phyloP scores from a whole-genome alignment of 495 filamentous ascomycete genomes.

The Cenococcum geophilum region DNA sequence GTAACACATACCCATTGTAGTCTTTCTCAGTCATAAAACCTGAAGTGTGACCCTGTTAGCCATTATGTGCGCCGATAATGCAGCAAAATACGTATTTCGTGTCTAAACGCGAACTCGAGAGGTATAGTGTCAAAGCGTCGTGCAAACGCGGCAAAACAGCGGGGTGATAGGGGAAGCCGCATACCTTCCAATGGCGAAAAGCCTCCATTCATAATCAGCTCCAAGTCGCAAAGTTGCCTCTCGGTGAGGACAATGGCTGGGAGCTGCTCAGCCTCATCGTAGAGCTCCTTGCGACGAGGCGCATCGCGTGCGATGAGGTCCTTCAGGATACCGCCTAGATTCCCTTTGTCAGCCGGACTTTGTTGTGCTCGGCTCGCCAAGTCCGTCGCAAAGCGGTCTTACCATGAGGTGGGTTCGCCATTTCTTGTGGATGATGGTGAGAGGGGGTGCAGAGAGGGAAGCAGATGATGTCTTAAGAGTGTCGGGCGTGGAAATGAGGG shows the following conservation, averaged over 20 bases:
- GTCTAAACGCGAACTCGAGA: background rate
- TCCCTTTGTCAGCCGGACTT: constrained; percentile 8
- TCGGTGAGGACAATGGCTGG: constrained; percentile 81
- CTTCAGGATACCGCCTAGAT: constrained; percentile 77
- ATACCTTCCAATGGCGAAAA: constrained; percentile 95
- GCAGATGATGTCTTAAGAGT: constrained; percentile 1
- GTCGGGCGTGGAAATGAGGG: background rate
- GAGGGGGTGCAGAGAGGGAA: background rate
- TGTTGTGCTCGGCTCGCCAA: background rate
- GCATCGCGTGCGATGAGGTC: constrained; percentile 90
- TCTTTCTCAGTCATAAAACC: constrained; percentile 97
- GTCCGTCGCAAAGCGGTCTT: constrained; percentile 8
- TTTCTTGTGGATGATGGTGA: constrained; percentile 28
- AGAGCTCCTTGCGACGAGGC: constrained; percentile 66
- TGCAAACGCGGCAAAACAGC: constrained; percentile 16
- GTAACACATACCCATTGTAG: constrained; percentile 69
- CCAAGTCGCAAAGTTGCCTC: constrained; percentile 94
- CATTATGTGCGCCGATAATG: background rate
- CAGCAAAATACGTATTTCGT: constrained; percentile 9
- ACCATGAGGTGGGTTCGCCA: constrained; percentile 82
- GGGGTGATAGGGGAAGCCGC: constrained; percentile 26
- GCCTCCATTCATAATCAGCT: constrained; percentile 90
- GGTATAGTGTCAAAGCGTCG: constrained; percentile 10
- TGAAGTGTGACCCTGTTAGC: constrained; percentile 39
- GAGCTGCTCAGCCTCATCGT: constrained; percentile 75